Conservation (phyloP, 2,329 filamentous ascomycete genomes). For the Paracorniculantispora psalliotae region DNA sequence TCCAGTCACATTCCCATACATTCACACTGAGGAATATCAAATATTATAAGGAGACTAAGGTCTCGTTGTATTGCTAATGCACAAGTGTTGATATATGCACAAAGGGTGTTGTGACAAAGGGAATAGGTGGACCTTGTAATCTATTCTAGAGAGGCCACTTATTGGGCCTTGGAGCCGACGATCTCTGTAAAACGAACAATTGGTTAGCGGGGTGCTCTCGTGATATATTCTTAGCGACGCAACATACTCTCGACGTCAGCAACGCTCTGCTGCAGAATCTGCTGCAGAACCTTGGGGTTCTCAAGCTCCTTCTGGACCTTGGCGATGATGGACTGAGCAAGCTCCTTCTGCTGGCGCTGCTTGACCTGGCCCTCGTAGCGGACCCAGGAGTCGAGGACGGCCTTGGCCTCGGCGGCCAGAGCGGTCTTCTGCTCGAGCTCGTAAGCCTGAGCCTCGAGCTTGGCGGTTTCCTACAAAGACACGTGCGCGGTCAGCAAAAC, state of each 20-base stretch:
- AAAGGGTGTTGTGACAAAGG: constrained; percentile 48
- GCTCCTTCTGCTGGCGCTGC: constrained; percentile 95
- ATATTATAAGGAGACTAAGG: constrained; percentile 23
- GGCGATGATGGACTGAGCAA: constrained; percentile 86
- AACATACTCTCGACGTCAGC: constrained; percentile 85
- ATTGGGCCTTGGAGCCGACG: constrained; percentile 59
- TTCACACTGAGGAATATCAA: not conserved
- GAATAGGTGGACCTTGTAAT: constrained; percentile 37
- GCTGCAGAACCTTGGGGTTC: constrained; percentile 94
- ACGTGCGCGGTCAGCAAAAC: constrained; percentile 19
- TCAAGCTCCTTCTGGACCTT: constrained; percentile 99
- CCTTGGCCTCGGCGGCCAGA: constrained; percentile 87
- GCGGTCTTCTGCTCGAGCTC: constrained; percentile 96
- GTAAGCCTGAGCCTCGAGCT: constrained; percentile 91
- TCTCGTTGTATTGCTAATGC: constrained; percentile 53
- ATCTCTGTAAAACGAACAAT: constrained; percentile 42
- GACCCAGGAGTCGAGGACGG: constrained; percentile 95
- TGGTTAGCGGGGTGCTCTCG: constrained; percentile 28
- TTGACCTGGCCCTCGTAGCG: constrained; percentile 98
- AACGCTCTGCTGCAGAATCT: constrained; percentile 96
- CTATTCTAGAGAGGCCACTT: constrained; percentile 40
- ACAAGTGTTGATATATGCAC: constrained; percentile 56
- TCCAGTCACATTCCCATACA: not conserved
- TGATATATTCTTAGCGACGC: not conserved
- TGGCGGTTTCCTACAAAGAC: constrained; percentile 77